These are phyloP conservation scores for Tripidium arundinaceum DNA, from an alignment of 202 grass and related monocot species.

Conservation along the genomic window DNA sequence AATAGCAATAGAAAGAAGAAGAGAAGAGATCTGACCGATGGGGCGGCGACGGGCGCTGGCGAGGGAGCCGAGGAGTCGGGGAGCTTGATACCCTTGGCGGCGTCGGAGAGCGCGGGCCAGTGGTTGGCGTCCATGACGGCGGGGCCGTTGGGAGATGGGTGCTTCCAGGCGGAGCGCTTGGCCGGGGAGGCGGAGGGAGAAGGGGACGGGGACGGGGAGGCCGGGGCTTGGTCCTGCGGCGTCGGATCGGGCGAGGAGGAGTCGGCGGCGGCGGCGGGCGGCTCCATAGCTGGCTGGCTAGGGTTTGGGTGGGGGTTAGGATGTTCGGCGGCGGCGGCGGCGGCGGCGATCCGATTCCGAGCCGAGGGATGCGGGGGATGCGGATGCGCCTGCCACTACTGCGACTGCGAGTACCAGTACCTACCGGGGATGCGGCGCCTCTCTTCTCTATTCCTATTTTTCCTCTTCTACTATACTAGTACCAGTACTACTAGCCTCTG, in stretches of 20 bases:
- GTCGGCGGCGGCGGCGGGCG: neutral
- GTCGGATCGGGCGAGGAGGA: conserved; percentile 15
- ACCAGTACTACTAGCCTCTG: too few relatives aligned
- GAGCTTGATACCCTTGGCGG: conserved; percentile 35
- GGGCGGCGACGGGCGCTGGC: neutral
- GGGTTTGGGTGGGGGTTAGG: conserved; percentile 9
- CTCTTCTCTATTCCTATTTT: too few relatives aligned
- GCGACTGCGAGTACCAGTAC: too few relatives aligned
- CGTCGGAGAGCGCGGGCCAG: conserved; percentile 59
- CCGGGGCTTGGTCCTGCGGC: neutral
- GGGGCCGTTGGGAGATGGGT: conserved; percentile 31
- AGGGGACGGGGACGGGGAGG: too few relatives aligned
- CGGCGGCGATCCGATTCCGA: neutral
- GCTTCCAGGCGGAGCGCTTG: conserved; percentile 47
- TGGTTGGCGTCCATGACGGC: conserved; percentile 38
- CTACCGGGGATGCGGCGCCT: too few relatives aligned
- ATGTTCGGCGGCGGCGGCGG: neutral
- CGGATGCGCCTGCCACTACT: too few relatives aligned
- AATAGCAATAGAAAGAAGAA: too few relatives aligned
- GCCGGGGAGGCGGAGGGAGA: neutral
- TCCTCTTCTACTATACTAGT: too few relatives aligned
- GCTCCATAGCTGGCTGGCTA: conserved; percentile 20
- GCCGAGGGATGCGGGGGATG: neutral
- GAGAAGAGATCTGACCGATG: conserved; percentile 46
- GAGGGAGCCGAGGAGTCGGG: neutral